Evolutionary conservation across 1,284 basidiomycete species (phyloP).

Genomic region (Ceratobasidium sp.): DNA sequence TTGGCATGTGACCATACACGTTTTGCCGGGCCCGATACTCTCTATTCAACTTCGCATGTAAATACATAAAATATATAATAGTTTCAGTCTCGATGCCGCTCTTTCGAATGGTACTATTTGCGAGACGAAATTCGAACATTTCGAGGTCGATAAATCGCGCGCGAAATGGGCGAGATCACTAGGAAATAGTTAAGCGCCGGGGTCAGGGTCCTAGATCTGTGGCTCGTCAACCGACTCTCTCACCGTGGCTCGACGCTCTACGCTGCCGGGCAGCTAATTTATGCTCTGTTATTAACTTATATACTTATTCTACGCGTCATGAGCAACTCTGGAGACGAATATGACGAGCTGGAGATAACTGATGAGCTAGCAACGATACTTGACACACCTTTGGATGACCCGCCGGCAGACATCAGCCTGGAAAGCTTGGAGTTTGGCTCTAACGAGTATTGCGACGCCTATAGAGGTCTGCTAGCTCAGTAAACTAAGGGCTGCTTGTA

Average conservation of each 20-base stretch:
- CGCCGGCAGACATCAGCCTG: not conserved
- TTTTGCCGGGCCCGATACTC: not conserved
- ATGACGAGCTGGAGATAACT: not conserved
- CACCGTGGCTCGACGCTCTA: not conserved
- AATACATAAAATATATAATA: not conserved
- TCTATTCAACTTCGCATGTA: not conserved
- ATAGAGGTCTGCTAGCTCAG: not conserved
- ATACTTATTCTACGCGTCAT: too few species aligned
- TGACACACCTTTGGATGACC: not conserved
- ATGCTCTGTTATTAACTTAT: not conserved
- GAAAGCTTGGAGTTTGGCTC: not conserved
- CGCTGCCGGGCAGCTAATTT: not conserved
- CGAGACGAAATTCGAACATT: slow-evolving; percentile 1
- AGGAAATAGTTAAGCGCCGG: slow-evolving; percentile 22
- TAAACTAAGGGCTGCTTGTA: not conserved
- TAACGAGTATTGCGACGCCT: not conserved
- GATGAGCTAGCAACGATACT: not conserved
- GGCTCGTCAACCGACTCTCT: not conserved
- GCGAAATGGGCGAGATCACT: not conserved
- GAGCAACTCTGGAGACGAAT: not conserved
- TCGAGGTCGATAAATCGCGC: slow-evolving; percentile 4
- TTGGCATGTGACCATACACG: not conserved
- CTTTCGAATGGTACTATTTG: slow-evolving; percentile 6
- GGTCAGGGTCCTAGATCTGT: slow-evolving; percentile 13
- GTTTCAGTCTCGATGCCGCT: slow-evolving; percentile 12